phyloP scores from a whole-genome alignment of 345 rosid species.

The Streptanthus diversifolius region DNA sequence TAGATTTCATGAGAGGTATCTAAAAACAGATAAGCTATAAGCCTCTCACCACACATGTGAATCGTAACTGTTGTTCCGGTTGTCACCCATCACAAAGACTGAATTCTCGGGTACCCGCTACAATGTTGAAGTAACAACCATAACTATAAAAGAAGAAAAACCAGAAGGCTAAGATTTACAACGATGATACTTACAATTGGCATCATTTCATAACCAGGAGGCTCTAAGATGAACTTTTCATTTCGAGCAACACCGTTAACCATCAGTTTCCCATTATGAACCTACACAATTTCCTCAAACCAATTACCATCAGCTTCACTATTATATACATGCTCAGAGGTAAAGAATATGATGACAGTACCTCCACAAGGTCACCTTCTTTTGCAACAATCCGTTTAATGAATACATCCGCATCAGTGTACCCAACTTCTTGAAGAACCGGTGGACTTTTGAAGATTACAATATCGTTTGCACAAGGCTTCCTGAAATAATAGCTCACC shows the following conservation, averaged over 20 bases:
- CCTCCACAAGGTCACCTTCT: constrained; percentile 97
- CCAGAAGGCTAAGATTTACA: neutral
- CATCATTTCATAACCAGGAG: constrained; percentile 79
- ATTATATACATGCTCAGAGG: neutral
- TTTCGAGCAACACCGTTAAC: constrained; percentile 68
- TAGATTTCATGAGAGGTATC: neutral
- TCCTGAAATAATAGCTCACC: constrained; percentile 82
- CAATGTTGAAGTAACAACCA: constrained; percentile 3
- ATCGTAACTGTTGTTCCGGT: constrained; percentile 93
- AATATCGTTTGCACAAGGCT: constrained; percentile 91
- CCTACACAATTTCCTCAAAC: constrained; percentile 40
- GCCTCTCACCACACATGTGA: constrained; percentile 87
- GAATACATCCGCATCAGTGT: constrained; percentile 90
- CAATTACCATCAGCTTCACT: neutral
- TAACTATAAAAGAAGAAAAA: neutral
- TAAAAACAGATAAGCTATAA: neutral
- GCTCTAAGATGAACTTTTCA: constrained; percentile 67
- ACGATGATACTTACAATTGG: constrained; percentile 54
- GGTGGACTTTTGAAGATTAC: constrained; percentile 96
- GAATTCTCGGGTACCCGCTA: constrained; percentile 75
- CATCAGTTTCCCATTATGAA: constrained; percentile 52
- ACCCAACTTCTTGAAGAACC: constrained; percentile 90
- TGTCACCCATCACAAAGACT: constrained; percentile 97
- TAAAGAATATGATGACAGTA: constrained; percentile 12
- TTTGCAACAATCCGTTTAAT: constrained; percentile 83